Evolutionary conservation across 2,329 filamentous ascomycete species (phyloP), one percentile per base, ranked within the genome.

Genomic region (Hymenoscyphus fructigenus): DNA sequence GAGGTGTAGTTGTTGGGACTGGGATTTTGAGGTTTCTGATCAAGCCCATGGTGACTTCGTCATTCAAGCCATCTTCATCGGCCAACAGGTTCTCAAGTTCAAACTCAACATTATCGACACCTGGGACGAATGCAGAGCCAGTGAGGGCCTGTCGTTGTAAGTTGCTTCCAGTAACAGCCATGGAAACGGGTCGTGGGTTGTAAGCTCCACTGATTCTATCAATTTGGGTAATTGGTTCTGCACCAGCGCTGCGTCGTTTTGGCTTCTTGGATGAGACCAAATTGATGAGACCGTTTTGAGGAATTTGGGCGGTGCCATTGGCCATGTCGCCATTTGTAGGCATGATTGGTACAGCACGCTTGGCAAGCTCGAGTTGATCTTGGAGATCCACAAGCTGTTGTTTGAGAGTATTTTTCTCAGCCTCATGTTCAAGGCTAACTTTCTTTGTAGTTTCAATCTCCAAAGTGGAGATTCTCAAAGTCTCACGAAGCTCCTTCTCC

Each of bases 1-100:
- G 90, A 23, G 94, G 93, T 61, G 87, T 94, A 38, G 91, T 89
- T 75, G 88, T 91, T 57, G 95, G 94, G 12, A 90, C 88, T 23
- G 95, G 95, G 68, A 99, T 98, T 85, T 96, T 97, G 71, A 99
- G 86, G 76, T 97, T 97, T 76, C 91, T 89, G 77, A 99, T 98
- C 67, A 99, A 84, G 67, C 95, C 95, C 85, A 97, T 91, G 0
- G 93, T 95, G 60, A 99, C 93, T 80, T 99, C 95, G 73, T 98
- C 93, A 73, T 99, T 98, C 70, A 99, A 84, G 67, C 91, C 92
- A 72, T 98, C 93, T 79, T 99, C 95, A 75, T 98, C 94, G 56
- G 93, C 93, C 69, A 99, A 88, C 62, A 99, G 86, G 70, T 90
- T 91, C 80, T 98, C 94, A 65, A 99, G 86, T 80, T 99, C 96